Percentiles rank a stretch among this genome's conserved stretches.
Evolutionary conservation across 2,329 filamentous ascomycete genomes (phyloP).

Genomic region (Boeremia lycopersici): DNA sequence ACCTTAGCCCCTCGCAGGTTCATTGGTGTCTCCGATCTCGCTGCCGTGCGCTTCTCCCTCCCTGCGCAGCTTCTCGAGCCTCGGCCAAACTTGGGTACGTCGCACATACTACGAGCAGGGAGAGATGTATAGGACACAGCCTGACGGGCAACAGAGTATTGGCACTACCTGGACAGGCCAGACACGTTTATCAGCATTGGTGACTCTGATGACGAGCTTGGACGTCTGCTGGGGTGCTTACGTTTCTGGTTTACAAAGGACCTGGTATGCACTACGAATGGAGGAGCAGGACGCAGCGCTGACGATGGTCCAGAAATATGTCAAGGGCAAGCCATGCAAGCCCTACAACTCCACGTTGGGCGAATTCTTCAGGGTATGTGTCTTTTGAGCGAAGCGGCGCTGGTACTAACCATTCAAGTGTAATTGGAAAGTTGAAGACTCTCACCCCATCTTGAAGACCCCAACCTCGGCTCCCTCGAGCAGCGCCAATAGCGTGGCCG

Average conservation of each 20-base stretch:
- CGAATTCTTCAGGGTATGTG: constrained; percentile 88
- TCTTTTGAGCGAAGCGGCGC: background rate
- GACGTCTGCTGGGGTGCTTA: constrained; percentile 92
- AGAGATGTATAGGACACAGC: constrained; percentile 10
- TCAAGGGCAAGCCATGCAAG: constrained; percentile 98
- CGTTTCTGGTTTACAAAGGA: constrained; percentile 99
- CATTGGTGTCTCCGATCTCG: constrained; percentile 94
- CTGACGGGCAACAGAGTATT: constrained; percentile 72
- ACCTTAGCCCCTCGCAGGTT: constrained; percentile 65
- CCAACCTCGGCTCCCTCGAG: constrained; percentile 50
- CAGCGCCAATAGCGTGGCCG: constrained; percentile 44
- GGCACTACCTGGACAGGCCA: constrained; percentile 95
- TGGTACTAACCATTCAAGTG: constrained; percentile 62
- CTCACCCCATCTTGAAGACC: constrained; percentile 65
- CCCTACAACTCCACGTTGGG: constrained; percentile 97
- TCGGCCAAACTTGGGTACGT: constrained; percentile 81
- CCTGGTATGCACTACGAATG: constrained; percentile 58
- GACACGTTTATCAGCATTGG: constrained; percentile 86
- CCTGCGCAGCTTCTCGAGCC: constrained; percentile 95
- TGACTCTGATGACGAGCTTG: constrained; percentile 87
- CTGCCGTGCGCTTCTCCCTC: constrained; percentile 92
- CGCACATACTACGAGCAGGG: background rate
- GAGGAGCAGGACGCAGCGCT: constrained; percentile 21
- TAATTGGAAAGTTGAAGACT: constrained; percentile 91
- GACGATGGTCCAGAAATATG: constrained; percentile 74